phyloP scores from a whole-genome alignment of 176 grass and related monocot genomes.

The Ananas comosus region DNA sequence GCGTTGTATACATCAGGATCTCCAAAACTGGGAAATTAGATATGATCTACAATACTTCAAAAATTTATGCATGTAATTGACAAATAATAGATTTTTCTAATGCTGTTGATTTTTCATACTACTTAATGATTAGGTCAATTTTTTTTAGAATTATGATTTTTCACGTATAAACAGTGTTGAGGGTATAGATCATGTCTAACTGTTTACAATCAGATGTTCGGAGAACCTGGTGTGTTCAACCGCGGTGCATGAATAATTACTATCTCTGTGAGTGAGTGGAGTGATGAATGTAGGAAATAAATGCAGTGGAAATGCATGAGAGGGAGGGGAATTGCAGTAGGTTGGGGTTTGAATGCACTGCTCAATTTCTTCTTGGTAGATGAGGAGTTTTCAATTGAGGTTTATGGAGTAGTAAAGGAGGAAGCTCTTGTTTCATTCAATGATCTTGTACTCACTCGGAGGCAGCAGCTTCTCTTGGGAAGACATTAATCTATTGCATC shows the following conservation, averaged over 20 bases:
- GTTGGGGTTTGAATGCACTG: constrained; percentile 9
- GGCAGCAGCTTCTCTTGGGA: neutral
- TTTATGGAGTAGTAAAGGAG: neutral
- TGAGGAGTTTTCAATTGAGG: constrained; percentile 3
- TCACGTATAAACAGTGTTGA: too few species aligned
- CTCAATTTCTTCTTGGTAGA: constrained; percentile 7
- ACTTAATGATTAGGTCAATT: neutral
- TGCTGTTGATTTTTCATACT: too few species aligned
- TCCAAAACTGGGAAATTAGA: too few species aligned
- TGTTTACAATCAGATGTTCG: too few species aligned
- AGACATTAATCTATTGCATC: neutral
- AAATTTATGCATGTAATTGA: too few species aligned
- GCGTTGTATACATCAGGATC: too few species aligned
- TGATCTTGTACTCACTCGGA: neutral
- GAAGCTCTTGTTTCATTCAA: constrained; percentile 10
- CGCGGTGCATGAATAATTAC: too few species aligned
- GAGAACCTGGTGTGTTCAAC: too few species aligned
- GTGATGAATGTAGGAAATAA: constrained; percentile 8
- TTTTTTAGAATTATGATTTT: too few species aligned
- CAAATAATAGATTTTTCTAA: too few species aligned
- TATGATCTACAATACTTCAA: too few species aligned
- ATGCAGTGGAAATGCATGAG: constrained; percentile 2
- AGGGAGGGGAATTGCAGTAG: constrained; percentile 5
- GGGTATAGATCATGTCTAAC: too few species aligned
- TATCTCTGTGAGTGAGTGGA: constrained; percentile 1